phyloP scores from a whole-genome alignment of 495 filamentous ascomycete genomes.

The Aspergillus nanangensis region DNA sequence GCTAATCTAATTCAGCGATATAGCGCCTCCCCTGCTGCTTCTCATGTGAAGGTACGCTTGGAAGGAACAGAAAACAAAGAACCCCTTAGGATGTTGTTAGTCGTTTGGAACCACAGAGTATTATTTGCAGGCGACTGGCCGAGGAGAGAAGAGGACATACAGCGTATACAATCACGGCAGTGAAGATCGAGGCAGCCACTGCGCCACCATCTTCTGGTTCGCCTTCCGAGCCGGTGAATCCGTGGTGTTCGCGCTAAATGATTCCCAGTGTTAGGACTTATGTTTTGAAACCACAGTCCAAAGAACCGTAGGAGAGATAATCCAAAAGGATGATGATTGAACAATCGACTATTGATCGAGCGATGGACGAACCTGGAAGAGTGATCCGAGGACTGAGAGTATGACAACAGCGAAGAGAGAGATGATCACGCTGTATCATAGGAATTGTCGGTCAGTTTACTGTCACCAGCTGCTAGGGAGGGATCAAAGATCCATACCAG shows the following conservation, averaged over 20 bases:
- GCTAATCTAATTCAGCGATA: constrained; percentile 58
- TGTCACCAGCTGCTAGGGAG: no score
- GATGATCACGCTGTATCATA: constrained; percentile 67
- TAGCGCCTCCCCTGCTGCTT: constrained; percentile 73
- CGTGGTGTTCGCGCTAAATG: constrained; percentile 63
- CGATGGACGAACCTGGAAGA: constrained; percentile 59
- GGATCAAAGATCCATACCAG: no score
- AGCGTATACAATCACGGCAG: constrained; percentile 77
- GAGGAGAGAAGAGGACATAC: constrained; percentile 50
- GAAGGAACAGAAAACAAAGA: constrained; percentile 84
- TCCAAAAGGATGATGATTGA: no score
- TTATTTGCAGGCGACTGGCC: no score
- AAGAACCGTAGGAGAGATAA: no score
- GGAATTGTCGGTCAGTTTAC: no score
- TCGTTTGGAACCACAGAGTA: no score
- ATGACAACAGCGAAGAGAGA: constrained; percentile 86
- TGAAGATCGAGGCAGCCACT: constrained; percentile 78
- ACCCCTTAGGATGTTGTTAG: no score
- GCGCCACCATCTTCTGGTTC: constrained; percentile 70
- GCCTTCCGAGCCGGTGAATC: constrained; percentile 69
- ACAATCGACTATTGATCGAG: neutral
- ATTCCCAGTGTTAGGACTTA: neutral
- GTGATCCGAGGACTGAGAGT: constrained; percentile 72
- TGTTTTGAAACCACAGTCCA: neutral
- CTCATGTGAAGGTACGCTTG: constrained; percentile 78